A percentile compares a stretch with the other conserved stretches of the same genome.
phyloP scores from a whole-genome alignment of 176 grass and related monocot species.

The Pharus latifolius region DNA sequence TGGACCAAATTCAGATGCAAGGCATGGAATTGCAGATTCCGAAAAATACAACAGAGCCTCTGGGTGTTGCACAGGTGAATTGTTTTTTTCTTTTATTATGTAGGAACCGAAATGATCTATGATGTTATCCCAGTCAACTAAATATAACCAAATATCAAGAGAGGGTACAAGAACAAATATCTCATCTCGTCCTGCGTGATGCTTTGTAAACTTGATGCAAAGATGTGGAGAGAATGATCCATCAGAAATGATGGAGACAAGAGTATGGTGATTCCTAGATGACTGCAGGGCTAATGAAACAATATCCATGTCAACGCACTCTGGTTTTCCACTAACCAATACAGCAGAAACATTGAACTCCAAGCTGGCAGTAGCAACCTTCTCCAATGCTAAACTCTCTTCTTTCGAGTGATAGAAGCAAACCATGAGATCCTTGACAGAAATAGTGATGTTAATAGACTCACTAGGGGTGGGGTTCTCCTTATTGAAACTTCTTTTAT shows the following conservation, averaged over 20 bases:
- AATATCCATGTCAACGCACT: constrained; percentile 42
- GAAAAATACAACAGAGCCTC: constrained; percentile 13
- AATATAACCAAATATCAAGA: constrained; percentile 82
- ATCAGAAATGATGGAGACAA: constrained; percentile 53
- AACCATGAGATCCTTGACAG: constrained; percentile 44
- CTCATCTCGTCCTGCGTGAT: constrained; percentile 33
- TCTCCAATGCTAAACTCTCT: constrained; percentile 31
- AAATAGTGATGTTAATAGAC: constrained; percentile 50
- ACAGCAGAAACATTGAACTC: constrained; percentile 61
- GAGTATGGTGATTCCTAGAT: constrained; percentile 10
- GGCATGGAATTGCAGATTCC: constrained; percentile 11
- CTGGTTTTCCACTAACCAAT: constrained; percentile 42
- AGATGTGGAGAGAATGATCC: constrained; percentile 36
- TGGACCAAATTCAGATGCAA: constrained; percentile 36
- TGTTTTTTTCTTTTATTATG: constrained; percentile 19
- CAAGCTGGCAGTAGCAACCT: constrained; percentile 52
- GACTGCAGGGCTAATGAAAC: constrained; percentile 46
- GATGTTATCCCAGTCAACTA: constrained; percentile 59
- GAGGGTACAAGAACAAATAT: constrained; percentile 41
- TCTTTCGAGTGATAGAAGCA: constrained; percentile 42
- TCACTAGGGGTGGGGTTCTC: constrained; percentile 27
- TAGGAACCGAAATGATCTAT: constrained; percentile 56
- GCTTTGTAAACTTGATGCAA: constrained; percentile 43
- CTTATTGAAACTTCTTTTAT: constrained; percentile 23
- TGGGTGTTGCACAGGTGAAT: constrained; percentile 10